Evolutionary conservation across 2,329 filamentous ascomycete genomes (phyloP).

Genomic region (Fusarium nurragi): DNA sequence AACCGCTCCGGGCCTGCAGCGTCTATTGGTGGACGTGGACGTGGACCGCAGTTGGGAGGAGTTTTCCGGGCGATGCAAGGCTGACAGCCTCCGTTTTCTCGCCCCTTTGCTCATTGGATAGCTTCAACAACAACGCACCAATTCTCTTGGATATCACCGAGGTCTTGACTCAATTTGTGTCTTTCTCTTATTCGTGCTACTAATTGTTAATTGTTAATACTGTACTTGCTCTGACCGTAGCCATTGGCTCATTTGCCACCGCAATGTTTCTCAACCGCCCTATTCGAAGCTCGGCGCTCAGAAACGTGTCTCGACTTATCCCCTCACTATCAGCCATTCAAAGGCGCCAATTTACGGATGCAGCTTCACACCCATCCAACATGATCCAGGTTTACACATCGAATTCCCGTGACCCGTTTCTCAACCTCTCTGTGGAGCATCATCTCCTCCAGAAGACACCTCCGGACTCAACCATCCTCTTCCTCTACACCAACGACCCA

Average conservation of each 20-base stretch:
- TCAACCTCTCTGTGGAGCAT: slow-evolving; percentile 96
- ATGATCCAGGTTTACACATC: slow-evolving; percentile 77
- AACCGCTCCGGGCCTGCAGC: slow-evolving; percentile 6
- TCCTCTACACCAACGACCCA: slow-evolving; percentile 88
- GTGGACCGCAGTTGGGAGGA: neutral
- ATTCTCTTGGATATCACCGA: neutral
- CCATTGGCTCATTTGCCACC: slow-evolving; percentile 1
- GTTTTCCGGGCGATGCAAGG: slow-evolving; percentile 36
- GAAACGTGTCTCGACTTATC: slow-evolving; percentile 10
- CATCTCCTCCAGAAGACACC: slow-evolving; percentile 81
- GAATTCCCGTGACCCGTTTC: slow-evolving; percentile 75
- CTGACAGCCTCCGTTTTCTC: slow-evolving; percentile 26
- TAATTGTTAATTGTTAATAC: slow-evolving; percentile 3
- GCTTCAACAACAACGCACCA: slow-evolving; percentile 31
- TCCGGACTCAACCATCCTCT: slow-evolving; percentile 77
- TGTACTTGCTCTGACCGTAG: neutral
- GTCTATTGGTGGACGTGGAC: neutral
- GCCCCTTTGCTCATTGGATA: slow-evolving; percentile 29
- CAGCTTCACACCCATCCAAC: slow-evolving; percentile 55
- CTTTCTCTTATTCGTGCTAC: neutral
- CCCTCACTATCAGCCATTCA: slow-evolving; percentile 17
- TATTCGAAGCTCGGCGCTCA: slow-evolving; percentile 14
- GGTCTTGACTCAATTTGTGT: neutral
- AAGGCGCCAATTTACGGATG: slow-evolving; percentile 49
- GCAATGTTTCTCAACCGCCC: slow-evolving; percentile 22